Conservation (phyloP, 805 yeast species). For the Candida ipomoeae region DNA sequence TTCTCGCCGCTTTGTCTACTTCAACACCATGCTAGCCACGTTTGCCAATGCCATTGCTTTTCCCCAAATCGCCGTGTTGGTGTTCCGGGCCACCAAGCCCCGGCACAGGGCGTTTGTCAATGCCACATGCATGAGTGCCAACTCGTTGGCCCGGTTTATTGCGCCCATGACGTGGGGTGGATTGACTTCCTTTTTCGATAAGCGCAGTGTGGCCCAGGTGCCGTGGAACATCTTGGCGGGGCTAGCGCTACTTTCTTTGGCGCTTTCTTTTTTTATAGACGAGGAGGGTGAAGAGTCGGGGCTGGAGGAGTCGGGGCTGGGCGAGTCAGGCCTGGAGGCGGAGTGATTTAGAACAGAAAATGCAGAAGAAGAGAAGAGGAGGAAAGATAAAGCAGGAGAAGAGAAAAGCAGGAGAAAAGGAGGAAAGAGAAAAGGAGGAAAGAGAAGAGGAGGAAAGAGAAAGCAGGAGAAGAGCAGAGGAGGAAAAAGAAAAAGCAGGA, state of each 20-base stretch:
- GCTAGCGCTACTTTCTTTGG: conserved; percentile 17
- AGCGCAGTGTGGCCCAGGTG: conserved; percentile 21
- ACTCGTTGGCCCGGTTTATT: conserved; percentile 51
- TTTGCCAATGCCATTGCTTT: conserved; percentile 44
- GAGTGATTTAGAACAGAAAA: no score
- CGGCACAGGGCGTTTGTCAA: conserved; percentile 57
- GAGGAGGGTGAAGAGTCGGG: conserved; percentile 12
- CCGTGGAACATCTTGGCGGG: conserved; percentile 31
- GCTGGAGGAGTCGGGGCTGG: background rate
- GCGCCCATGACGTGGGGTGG: conserved; percentile 59
- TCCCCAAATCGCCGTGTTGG: conserved; percentile 50
- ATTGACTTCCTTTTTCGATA: conserved; percentile 29
- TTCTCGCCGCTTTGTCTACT: conserved; percentile 24
- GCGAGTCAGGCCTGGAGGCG: no score
- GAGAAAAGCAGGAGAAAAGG: no score
- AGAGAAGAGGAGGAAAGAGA: no score
- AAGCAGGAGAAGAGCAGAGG: no score
- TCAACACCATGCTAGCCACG: conserved; percentile 22
- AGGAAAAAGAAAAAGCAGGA: no score
- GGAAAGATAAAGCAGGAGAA: no score
- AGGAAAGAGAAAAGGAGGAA: no score
- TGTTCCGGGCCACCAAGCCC: conserved; percentile 52
- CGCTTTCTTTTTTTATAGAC: conserved; percentile 12
- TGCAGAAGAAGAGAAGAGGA: no score
- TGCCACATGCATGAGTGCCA: conserved; percentile 50